Evolutionary conservation across 2,329 filamentous ascomycete genomes (phyloP).

Genomic region (Penicillium nordicum): DNA sequence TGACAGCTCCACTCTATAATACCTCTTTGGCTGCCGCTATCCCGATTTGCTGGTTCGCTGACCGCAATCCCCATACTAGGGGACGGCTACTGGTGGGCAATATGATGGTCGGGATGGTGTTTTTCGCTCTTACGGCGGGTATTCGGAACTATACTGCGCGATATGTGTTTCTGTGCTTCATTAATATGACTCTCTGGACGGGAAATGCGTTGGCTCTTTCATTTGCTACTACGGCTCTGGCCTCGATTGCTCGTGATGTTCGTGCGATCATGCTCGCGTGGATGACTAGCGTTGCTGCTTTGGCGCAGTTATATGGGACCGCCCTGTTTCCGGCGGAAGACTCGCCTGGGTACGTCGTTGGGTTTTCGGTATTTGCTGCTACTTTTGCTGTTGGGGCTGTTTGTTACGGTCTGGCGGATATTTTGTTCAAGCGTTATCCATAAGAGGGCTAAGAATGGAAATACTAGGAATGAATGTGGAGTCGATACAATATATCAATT

Average conservation of each 20-base stretch:
- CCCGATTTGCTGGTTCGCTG: conserved; percentile 3
- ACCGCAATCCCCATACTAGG: neutral
- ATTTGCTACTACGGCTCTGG: conserved; percentile 4
- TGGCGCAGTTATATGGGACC: conserved; percentile 9
- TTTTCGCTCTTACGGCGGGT: conserved; percentile 4
- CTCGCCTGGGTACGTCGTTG: conserved; percentile 4
- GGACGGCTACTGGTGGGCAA: neutral
- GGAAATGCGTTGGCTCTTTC: conserved; percentile 2
- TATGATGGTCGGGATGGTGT: conserved; percentile 2
- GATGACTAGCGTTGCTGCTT: neutral
- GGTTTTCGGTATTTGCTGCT: conserved; percentile 2
- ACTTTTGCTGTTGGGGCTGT: conserved; percentile 5
- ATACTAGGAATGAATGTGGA: neutral
- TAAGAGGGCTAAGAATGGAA: neutral
- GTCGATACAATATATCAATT: neutral
- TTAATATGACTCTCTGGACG: conserved; percentile 5
- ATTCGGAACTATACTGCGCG: conserved; percentile 1
- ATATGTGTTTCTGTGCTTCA: conserved; percentile 7
- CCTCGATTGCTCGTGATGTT: neutral
- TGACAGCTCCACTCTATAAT: conserved; percentile 6
- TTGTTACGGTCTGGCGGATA: neutral
- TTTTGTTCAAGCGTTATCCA: conserved; percentile 8
- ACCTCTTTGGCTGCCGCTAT: neutral
- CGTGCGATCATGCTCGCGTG: conserved; percentile 7
- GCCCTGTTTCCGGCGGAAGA: conserved; percentile 5